Evolutionary conservation across 2,329 filamentous ascomycete species (phyloP).

Genomic region (Paecilomyces fulvus): DNA sequence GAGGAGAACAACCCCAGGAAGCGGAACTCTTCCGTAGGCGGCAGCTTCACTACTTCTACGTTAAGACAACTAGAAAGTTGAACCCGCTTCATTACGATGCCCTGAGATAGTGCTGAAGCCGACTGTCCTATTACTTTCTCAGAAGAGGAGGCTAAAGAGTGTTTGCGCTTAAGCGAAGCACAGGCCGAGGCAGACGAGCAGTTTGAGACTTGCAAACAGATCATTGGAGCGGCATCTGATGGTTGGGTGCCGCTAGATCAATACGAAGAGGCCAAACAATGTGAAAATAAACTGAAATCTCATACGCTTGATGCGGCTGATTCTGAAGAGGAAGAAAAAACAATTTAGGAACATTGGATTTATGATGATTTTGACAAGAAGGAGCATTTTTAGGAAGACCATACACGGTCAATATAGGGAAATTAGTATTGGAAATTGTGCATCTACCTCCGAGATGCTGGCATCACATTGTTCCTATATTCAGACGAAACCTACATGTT

Average conservation of each 20-base stretch:
- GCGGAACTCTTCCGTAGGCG: constrained; percentile 13
- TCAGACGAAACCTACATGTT: no score
- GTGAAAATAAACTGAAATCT: neutral
- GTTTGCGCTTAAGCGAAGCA: neutral
- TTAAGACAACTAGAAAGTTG: constrained; percentile 12
- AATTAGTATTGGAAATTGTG: no score
- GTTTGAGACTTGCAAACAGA: neutral
- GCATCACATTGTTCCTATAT: no score
- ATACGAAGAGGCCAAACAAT: neutral
- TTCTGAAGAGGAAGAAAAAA: neutral
- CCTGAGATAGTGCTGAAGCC: constrained; percentile 2
- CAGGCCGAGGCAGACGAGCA: neutral
- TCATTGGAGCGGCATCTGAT: constrained; percentile 6
- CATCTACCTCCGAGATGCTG: no score
- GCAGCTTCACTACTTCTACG: constrained; percentile 14
- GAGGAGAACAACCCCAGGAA: constrained; percentile 10
- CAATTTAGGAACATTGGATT: neutral
- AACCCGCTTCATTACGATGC: constrained; percentile 15
- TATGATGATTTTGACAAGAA: neutral
- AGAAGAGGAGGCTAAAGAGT: neutral
- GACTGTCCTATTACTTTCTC: neutral
- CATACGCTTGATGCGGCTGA: neutral
- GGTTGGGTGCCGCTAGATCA: constrained; percentile 6
- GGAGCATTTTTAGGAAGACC: neutral
- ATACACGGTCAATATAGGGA: no score